Percentiles rank a stretch among this genome's conserved stretches.
phyloP scores from a whole-genome alignment of 129 eudicot species.

The carrot (Daucus carota) region DNA sequence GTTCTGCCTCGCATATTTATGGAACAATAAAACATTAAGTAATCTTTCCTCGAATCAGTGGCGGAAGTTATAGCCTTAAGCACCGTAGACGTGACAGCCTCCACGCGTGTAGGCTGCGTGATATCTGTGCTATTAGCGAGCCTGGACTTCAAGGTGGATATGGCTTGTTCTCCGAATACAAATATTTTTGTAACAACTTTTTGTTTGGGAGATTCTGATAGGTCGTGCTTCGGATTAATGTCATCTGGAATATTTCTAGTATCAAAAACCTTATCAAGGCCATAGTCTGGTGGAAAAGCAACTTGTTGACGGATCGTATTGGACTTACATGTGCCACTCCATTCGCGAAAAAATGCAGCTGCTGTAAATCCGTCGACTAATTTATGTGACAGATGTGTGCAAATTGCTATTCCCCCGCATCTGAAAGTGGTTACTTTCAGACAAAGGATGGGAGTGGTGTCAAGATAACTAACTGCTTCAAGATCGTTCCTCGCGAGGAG shows the following conservation, averaged over 20 bases:
- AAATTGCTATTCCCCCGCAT: constrained; percentile 26
- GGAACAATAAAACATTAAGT: neutral
- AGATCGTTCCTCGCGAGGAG: neutral
- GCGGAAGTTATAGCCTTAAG: neutral
- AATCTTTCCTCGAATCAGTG: neutral
- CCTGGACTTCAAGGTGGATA: neutral
- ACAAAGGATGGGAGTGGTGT: neutral
- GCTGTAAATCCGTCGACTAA: neutral
- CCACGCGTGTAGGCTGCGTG: neutral
- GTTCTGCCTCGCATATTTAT: neutral
- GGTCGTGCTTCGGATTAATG: neutral
- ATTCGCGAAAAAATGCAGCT: neutral
- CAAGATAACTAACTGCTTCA: neutral
- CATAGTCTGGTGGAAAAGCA: neutral
- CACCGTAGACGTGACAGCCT: constrained; percentile 1
- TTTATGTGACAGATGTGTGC: neutral
- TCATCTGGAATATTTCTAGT: neutral
- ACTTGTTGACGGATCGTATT: too few species aligned
- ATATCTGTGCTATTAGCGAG: neutral
- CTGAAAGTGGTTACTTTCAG: constrained; percentile 20
- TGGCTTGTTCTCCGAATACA: neutral
- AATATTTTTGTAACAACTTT: neutral
- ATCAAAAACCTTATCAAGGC: neutral
- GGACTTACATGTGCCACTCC: neutral
- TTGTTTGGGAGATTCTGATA: neutral